Evolutionary conservation across 2,329 filamentous ascomycete genomes (phyloP).

Genomic region (Penicillium sp.): DNA sequence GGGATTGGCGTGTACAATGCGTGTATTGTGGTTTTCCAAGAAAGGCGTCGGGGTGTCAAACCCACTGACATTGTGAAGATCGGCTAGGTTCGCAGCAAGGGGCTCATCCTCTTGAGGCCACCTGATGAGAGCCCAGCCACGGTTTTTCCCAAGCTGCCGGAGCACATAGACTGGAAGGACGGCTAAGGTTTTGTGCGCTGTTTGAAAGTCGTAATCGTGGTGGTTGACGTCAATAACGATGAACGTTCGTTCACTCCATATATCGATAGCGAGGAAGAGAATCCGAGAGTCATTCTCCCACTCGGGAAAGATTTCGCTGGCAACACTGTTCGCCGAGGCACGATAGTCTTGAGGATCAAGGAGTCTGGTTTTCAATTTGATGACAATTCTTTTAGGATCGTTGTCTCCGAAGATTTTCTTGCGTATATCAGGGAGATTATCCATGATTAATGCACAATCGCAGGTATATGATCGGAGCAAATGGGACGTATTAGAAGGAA

Average conservation of each 20-base stretch:
- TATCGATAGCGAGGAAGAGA: constrained; percentile 14
- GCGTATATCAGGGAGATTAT: neutral
- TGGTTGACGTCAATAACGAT: constrained; percentile 14
- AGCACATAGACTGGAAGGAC: constrained; percentile 13
- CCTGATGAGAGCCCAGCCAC: constrained; percentile 10
- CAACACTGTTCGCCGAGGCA: constrained; percentile 9
- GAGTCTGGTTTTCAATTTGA: constrained; percentile 2
- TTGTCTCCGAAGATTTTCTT: neutral
- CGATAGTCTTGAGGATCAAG: constrained; percentile 8
- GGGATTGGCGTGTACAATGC: no score
- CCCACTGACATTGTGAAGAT: constrained; percentile 14
- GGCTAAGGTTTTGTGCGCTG: constrained; percentile 9
- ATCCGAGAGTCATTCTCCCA: constrained; percentile 11
- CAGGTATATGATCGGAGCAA: neutral
- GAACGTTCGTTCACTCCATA: constrained; percentile 11
- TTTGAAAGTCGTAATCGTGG: constrained; percentile 13
- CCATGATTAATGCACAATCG: neutral
- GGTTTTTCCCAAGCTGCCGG: constrained; percentile 1
- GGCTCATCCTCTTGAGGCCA: constrained; percentile 15
- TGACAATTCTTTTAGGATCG: constrained; percentile 2
- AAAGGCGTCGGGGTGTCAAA: constrained; percentile 8
- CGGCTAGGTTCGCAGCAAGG: constrained; percentile 6
- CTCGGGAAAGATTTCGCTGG: constrained; percentile 17
- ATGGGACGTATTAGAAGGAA: no score
- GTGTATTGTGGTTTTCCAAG: constrained; percentile 9